phyloP scores from a whole-genome alignment of 2,329 filamentous ascomycete genomes.

The Clonostachys sp. region DNA sequence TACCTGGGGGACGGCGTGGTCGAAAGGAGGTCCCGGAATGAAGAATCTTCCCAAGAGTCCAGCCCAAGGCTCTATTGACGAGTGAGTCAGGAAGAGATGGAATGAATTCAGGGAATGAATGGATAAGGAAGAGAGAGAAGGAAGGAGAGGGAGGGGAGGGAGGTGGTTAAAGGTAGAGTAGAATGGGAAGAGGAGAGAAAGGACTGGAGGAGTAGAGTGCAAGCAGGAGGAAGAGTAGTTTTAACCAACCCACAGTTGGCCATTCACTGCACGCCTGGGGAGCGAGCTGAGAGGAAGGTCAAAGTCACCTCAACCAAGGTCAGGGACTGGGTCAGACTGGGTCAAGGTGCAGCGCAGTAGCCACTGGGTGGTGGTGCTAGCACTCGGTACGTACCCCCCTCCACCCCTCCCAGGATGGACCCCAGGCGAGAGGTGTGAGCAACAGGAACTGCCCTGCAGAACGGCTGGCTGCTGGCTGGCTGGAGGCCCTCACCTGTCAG shows the following conservation, averaged over 20 bases:
- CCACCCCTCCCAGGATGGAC: too few species aligned
- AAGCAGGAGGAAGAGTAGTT: conserved; percentile 21
- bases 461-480: too few species aligned
- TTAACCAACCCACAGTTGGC: conserved; percentile 10
- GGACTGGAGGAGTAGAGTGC: conserved; percentile 46
- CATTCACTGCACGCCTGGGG: too few species aligned
- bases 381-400: too few species aligned
- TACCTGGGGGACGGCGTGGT: neutral
- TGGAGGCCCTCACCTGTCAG: too few species aligned
- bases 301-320: too few species aligned
- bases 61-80: neutral
- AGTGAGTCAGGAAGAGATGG: conserved; percentile 40
- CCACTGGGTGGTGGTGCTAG: too few species aligned
- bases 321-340: too few species aligned
- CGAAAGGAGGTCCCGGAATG: neutral
- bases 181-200: conserved; percentile 47
- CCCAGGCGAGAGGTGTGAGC: too few species aligned
- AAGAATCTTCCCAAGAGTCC: neutral
- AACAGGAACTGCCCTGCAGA: too few species aligned
- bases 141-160: conserved; percentile 31
- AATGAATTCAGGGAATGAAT: conserved; percentile 49
- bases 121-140: conserved; percentile 32
- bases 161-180: conserved; percentile 42
- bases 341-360: too few species aligned
- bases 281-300: too few species aligned